These are phyloP conservation scores for Rhododendron mucronatum DNA, from an alignment of 148 eudicot species.

Conservation along the genomic window DNA sequence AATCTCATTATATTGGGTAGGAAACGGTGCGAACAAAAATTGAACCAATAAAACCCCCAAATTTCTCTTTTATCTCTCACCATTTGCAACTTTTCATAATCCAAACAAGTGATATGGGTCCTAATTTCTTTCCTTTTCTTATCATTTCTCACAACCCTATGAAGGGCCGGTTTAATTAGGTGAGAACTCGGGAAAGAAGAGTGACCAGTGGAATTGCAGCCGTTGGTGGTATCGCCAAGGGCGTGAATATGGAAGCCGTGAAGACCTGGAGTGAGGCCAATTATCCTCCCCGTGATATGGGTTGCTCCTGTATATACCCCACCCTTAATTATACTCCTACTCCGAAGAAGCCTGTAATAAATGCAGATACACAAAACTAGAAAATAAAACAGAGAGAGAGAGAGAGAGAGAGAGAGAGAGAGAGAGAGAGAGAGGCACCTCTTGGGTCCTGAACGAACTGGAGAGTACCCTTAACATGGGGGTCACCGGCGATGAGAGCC, in stretches of 20 bases:
- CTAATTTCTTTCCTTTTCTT: not conserved
- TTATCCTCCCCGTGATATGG: constrained; percentile 57
- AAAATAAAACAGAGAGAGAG: not conserved
- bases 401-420: too few relatives aligned
- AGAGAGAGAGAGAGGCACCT: constrained; percentile 34
- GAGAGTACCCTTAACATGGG: constrained; percentile 53
- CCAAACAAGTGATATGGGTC: not conserved
- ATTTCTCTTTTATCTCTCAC: not conserved
- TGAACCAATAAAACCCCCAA: not conserved
- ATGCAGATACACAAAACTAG: not conserved
- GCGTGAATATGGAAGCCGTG: constrained; percentile 93
- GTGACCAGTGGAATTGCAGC: constrained; percentile 85
- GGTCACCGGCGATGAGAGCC: constrained; percentile 61
- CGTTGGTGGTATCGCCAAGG: constrained; percentile 92
- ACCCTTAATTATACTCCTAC: not conserved
- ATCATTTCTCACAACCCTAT: not conserved
- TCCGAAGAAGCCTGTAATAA: not conserved
- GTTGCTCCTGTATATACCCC: constrained; percentile 40
- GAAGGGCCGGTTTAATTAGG: not conserved
- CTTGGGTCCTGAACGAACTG: constrained; percentile 51
- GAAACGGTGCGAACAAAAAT: not conserved
- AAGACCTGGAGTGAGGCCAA: constrained; percentile 69
- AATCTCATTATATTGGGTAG: not conserved
- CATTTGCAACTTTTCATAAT: not conserved
- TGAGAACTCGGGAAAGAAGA: not conserved